phyloP scores from a whole-genome alignment of 495 filamentous ascomycete genomes.

The Annulohypoxylon nitens region DNA sequence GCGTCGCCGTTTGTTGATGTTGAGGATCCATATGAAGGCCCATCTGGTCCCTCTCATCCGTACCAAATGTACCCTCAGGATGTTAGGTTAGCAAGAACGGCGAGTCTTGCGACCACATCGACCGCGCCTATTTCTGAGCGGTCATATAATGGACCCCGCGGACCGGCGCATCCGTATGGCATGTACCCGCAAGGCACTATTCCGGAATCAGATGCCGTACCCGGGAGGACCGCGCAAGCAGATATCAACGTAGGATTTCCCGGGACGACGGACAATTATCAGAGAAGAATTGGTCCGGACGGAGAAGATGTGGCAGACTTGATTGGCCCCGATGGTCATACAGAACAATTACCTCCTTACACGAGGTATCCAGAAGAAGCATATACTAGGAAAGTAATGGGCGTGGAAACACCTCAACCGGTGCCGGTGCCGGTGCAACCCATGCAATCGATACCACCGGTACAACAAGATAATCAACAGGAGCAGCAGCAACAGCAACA shows the following conservation, averaged over 20 bases:
- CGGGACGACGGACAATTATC: slow-evolving; percentile 72
- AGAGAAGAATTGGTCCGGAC: slow-evolving; percentile 78
- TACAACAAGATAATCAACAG: background rate
- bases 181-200: slow-evolving; percentile 82
- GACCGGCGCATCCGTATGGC: slow-evolving; percentile 85
- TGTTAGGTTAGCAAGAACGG: slow-evolving; percentile 71
- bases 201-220: slow-evolving; percentile 34
- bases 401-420: slow-evolving; percentile 34
- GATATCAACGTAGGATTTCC: slow-evolving; percentile 81
- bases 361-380: slow-evolving; percentile 78
- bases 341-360: slow-evolving; percentile 91
- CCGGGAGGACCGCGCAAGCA: slow-evolving; percentile 37
- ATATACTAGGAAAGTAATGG: slow-evolving; percentile 54
- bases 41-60: slow-evolving; percentile 83
- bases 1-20: slow-evolving; percentile 61
- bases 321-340: slow-evolving; percentile 90
- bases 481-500: slow-evolving; percentile 19
- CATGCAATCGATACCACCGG: background rate
- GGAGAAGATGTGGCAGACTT: slow-evolving; percentile 88
- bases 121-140: slow-evolving; percentile 67
- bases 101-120: slow-evolving; percentile 74
- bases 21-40: slow-evolving; percentile 72
- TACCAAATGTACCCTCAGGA: slow-evolving; percentile 89
- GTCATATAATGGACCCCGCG: slow-evolving; percentile 70
- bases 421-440: slow-evolving; percentile 29